A percentile compares a stretch with the other conserved stretches of the same genome.
Conservation (phyloP, 2,329 filamentous ascomycete species). For the Lachnellula hyalina region DNA sequence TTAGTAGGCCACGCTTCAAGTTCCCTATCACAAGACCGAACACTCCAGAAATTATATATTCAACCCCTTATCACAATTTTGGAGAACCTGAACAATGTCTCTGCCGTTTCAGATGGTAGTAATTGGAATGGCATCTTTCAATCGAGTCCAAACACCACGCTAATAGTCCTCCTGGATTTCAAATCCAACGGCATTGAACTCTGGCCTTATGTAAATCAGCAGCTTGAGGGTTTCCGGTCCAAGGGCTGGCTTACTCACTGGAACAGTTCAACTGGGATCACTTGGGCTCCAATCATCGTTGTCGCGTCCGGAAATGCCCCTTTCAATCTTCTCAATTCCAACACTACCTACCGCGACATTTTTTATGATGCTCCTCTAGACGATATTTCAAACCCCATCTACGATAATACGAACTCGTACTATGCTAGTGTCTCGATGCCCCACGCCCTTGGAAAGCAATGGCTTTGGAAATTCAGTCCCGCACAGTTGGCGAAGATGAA, state of each 20-base stretch:
- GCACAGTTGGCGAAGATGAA: slow-evolving; percentile 38
- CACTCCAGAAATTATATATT: slow-evolving; percentile 55
- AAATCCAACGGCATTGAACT: slow-evolving; percentile 50
- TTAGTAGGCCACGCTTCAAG: slow-evolving; percentile 56
- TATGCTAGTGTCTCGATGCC: slow-evolving; percentile 57
- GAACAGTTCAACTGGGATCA: slow-evolving; percentile 41
- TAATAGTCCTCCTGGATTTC: slow-evolving; percentile 62
- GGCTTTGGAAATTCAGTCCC: slow-evolving; percentile 40
- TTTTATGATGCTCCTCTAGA: slow-evolving; percentile 61
- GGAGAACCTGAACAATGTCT: slow-evolving; percentile 42
- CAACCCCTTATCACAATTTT: slow-evolving; percentile 56
- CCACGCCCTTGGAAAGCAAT: slow-evolving; percentile 31
- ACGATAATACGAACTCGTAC: slow-evolving; percentile 52
- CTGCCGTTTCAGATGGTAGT: slow-evolving; percentile 36
- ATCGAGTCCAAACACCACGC: slow-evolving; percentile 42
- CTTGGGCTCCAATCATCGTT: slow-evolving; percentile 55
- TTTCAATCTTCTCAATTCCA: slow-evolving; percentile 46
- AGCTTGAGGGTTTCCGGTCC: slow-evolving; percentile 52
- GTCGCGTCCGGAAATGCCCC: slow-evolving; percentile 60
- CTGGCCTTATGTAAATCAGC: slow-evolving; percentile 45
- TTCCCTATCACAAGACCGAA: slow-evolving; percentile 46
- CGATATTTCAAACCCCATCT: slow-evolving; percentile 26
- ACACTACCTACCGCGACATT: slow-evolving; percentile 49
- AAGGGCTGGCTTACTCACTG: slow-evolving; percentile 47
- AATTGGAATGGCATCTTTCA: slow-evolving; percentile 47